Base-by-base conservation (phyloP, 2,329 filamentous ascomycete species). In the Fusarium sp. region DNA sequence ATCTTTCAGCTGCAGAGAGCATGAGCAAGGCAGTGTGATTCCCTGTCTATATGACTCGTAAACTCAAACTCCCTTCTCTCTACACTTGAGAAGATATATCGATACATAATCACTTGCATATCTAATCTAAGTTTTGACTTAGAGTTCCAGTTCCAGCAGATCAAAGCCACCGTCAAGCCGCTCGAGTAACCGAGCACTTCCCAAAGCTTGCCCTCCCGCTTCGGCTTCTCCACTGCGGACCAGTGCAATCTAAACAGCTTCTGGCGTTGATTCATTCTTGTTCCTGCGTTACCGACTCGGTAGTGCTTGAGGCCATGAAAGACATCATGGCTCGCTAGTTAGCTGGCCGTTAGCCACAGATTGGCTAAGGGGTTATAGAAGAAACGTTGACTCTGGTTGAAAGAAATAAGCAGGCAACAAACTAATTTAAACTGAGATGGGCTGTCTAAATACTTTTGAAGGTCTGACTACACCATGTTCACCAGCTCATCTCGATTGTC, bases 81-180 rank as follows among this genome's bases (percentile, higher is more conserved):
- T 18, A 23, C 23, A 31, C 41, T 26, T 47, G 18, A 15, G 20
- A n/a, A 15, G 26, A 45, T 38, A 26, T 26, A 38, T 33, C 33
- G 23, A 23, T 16, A 34, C 45, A 16, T 26, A 31, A 31, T 16
- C 15, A 18, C 13, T 23, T 16, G 31, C 41, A 18, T 52, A 28
- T 36, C 16, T 26, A 40, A 46, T 58, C 36, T 47, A 34, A 38
- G 45, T 56, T 36, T 67, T 47, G 38, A 31, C 46, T 45, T 26
- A 26, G 23, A 53, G 40, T 67, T 64, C 38, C 51, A 67, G 49
- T 50, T 42, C 45, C 50, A 36, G 59, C 58, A 50, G 42, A 66
- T 66, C 59, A 53, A 56, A 62, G 63, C 62, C 63, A 44, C 63
- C 49, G 55, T 52, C 36, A 40, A 55, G 40, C 65, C 62, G 51